Evolutionary conservation across 2,329 filamentous ascomycete species (phyloP).

Genomic region (Colletotrichum sp.): DNA sequence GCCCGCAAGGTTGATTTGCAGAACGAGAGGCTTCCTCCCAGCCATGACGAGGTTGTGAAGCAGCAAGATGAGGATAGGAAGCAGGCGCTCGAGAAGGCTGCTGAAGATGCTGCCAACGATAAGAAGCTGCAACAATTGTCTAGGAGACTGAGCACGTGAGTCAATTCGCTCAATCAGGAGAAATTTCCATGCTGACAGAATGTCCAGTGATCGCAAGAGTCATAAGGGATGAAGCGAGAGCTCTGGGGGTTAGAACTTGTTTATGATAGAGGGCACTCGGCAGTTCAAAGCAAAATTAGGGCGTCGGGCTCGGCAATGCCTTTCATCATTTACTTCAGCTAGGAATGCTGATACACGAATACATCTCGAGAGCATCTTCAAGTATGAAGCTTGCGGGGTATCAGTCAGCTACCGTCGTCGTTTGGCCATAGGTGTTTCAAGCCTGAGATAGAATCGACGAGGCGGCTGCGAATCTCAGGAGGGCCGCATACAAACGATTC

Average conservation of each 20-base stretch:
- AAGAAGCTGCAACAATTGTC: constrained; percentile 85
- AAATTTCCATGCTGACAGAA: neutral
- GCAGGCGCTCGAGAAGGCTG: constrained; percentile 84
- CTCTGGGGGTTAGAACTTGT: neutral
- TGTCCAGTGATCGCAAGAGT: constrained; percentile 36
- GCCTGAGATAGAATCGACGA: neutral
- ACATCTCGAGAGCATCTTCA: constrained; percentile 1
- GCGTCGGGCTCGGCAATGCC: constrained; percentile 13
- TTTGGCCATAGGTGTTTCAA: neutral
- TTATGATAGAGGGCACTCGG: constrained; percentile 5
- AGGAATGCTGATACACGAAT: constrained; percentile 16
- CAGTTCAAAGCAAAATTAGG: constrained; percentile 10
- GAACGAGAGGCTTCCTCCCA: constrained; percentile 93
- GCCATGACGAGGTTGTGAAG: constrained; percentile 86
- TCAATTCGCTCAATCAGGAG: constrained; percentile 22
- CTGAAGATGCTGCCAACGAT: constrained; percentile 90
- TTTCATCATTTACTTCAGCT: constrained; percentile 10
- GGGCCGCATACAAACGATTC: neutral
- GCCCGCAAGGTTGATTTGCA: constrained; percentile 95
- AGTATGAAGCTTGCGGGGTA: neutral
- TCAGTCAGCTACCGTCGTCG: neutral
- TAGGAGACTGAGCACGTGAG: constrained; percentile 95
- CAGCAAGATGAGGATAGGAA: constrained; percentile 82
- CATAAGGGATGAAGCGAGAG: constrained; percentile 14
- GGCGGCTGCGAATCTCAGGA: neutral